A percentile compares a stretch with the other conserved stretches of the same genome.
phyloP scores from a whole-genome alignment of 2,329 filamentous ascomycete species.

The Colletotrichum eleusines region DNA sequence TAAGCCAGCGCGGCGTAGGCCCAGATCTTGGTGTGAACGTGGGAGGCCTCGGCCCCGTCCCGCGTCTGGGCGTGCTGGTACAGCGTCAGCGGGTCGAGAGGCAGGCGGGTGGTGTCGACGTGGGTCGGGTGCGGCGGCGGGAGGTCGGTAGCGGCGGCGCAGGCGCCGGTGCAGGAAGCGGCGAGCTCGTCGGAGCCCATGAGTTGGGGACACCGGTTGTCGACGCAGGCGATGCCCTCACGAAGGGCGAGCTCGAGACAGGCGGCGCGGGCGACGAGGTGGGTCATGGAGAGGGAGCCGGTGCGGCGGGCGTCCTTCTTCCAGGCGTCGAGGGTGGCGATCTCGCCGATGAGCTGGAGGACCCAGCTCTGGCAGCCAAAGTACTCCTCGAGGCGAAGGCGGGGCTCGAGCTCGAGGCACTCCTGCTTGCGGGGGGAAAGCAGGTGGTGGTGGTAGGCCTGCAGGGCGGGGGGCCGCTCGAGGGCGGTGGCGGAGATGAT shows the following conservation, averaged over 20 bases:
- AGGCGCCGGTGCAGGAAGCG: conserved; percentile 1
- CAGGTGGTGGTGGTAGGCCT: conserved; percentile 55
- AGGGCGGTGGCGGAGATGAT: conserved; percentile 62
- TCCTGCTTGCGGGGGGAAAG: conserved; percentile 50
- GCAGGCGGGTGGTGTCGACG: conserved; percentile 31
- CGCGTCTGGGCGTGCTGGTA: conserved; percentile 21
- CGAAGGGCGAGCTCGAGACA: conserved; percentile 40
- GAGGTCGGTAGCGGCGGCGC: conserved; percentile 31
- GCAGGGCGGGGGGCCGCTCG: conserved; percentile 56
- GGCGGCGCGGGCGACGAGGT: conserved; percentile 54
- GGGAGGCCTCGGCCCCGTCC: conserved; percentile 30
- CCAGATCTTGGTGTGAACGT: conserved; percentile 56
- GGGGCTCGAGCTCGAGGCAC: conserved; percentile 32
- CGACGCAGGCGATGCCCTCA: conserved; percentile 42
- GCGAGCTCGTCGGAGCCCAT: conserved; percentile 24
- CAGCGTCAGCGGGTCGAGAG: conserved; percentile 34
- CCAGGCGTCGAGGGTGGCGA: conserved; percentile 66
- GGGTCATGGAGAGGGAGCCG: conserved; percentile 58
- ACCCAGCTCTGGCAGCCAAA: conserved; percentile 63
- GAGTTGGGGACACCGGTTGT: conserved; percentile 42
- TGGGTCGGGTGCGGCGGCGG: conserved; percentile 44
- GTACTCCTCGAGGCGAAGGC: conserved; percentile 57
- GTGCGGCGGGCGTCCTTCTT: conserved; percentile 61
- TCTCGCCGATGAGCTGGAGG: conserved; percentile 65
- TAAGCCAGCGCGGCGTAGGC: conserved; percentile 62